Evolutionary conservation across 768 basidiomycete species (phyloP), one percentile per base, ranked within the genome.

Genomic region (Amanita pallidorosea): DNA sequence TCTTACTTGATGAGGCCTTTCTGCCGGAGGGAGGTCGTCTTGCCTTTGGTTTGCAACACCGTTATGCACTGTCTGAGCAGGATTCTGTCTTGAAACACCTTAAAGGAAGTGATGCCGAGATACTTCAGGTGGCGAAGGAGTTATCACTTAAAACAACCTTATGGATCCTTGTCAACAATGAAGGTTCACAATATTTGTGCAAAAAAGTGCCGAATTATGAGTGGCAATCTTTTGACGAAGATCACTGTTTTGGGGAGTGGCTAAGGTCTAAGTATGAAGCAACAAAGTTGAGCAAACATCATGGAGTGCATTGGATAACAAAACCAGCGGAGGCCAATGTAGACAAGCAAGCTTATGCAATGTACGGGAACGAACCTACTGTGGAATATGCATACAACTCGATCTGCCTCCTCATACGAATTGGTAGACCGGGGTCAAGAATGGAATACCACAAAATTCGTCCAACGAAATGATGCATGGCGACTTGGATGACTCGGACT

Each of bases 21-120:
- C 56, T 70, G 6, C 64, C 64, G 0, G 18, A 54, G 0, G 69
- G 69, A 3, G 67, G 67, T 4, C 54, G 59, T 9, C 52, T 74
- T 9, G 69, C 63, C 2, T 68, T 69, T 40, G 67, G 67, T 1
- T 62, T 72, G 4, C 49, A 56, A 2, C 62, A 70, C 52, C 53
- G 60, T 27, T 73, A 73, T 42, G 65, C 67, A 0, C 51, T 68
- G 15, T 31, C 44, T 11, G 1, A 20, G 27, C 52, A 1, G 13
- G 45, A 55, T 1, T 35, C 51, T 15, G 25, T 66, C 8, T 17
- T 27, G 33, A 49, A 48, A 4, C 54, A 52, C 25, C 55, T 69
- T 15, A 68, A 68, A 54, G 67, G 66, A 1, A 54, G 36, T 5
- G 67, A 70, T 34, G 66, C 60, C 1, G 49, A 56, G 5, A 51